These are phyloP conservation scores for Phytophthora macrochlamydospora DNA, from an alignment of 352 stramenopile species.

Conservation along the genomic window DNA sequence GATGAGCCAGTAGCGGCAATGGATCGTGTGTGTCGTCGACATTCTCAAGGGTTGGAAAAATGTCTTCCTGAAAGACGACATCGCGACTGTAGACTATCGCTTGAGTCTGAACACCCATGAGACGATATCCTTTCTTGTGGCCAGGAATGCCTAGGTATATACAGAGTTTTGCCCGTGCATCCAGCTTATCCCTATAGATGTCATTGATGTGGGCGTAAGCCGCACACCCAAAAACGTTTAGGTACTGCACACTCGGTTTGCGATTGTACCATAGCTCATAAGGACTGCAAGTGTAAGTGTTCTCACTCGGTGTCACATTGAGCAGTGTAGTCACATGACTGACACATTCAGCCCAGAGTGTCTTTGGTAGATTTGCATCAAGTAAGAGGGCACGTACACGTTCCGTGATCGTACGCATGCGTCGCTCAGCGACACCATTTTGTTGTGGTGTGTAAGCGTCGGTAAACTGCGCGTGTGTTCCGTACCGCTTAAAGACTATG, in stretches of 20 bases:
- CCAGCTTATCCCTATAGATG: background rate
- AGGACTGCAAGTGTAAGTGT: background rate
- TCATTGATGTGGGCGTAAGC: background rate
- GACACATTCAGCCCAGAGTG: background rate
- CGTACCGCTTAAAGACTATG: slow-evolving; percentile 7
- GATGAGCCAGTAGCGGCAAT: background rate
- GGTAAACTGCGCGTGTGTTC: slow-evolving; percentile 8
- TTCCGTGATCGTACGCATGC: slow-evolving; percentile 15
- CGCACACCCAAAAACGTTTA: background rate
- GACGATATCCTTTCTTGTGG: background rate
- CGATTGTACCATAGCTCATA: background rate
- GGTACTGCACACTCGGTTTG: background rate
- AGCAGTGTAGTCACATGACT: background rate
- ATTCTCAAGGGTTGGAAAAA: background rate
- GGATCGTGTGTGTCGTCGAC: background rate
- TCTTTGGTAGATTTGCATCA: slow-evolving; percentile 6
- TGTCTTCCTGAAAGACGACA: background rate
- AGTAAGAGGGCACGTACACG: slow-evolving; percentile 3
- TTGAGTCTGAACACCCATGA: background rate
- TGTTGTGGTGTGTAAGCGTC: slow-evolving; percentile 14
- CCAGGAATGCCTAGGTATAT: background rate
- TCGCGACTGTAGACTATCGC: background rate
- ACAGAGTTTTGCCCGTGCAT: background rate
- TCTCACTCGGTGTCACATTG: background rate
- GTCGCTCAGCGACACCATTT: slow-evolving; percentile 15